Conservation (phyloP, 768 basidiomycete genomes). For the Trametes meyenii region DNA sequence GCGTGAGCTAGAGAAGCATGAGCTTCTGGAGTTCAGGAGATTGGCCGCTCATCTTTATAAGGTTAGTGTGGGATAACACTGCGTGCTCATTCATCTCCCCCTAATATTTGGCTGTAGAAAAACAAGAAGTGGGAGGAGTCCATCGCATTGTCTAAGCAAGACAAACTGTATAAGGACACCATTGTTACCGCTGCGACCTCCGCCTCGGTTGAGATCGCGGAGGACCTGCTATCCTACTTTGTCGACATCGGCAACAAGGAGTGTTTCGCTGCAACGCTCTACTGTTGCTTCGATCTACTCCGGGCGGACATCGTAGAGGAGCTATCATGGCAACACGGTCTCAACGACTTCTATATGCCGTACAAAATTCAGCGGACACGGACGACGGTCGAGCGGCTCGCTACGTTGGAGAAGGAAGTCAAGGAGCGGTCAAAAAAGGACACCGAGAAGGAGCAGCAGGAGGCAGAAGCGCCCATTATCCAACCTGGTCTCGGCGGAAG, state of each 20-base stretch:
- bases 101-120: conserved; percentile 64
- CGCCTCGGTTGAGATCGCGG: conserved; percentile 82
- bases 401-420: conserved; percentile 82
- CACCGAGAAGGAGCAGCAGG: conserved; percentile 84
- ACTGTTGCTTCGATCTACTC: conserved; percentile 93
- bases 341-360: conserved; percentile 98
- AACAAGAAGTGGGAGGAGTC: conserved; percentile 96
- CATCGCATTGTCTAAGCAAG: conserved; percentile 91
- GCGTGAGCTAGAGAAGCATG: conserved; percentile 83
- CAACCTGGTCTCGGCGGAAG: conserved; percentile 75
- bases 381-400: conserved; percentile 64
- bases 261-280: conserved; percentile 90
- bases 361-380: conserved; percentile 90
- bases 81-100: not conserved
- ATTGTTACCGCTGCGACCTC: conserved; percentile 93
- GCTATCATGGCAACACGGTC: conserved; percentile 92
- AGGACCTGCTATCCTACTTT: conserved; percentile 94
- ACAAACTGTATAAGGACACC: conserved; percentile 96
- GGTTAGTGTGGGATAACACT: conserved; percentile 42
- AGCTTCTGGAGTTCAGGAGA: conserved; percentile 91
- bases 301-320: conserved; percentile 93
- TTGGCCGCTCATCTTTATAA: conserved; percentile 96
- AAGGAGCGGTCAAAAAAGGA: conserved; percentile 88
- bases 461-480: conserved; percentile 85
- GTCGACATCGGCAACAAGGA: conserved; percentile 99